Evolutionary conservation across 768 basidiomycete genomes (phyloP).

Genomic region (Hypsizygus marmoreus): DNA sequence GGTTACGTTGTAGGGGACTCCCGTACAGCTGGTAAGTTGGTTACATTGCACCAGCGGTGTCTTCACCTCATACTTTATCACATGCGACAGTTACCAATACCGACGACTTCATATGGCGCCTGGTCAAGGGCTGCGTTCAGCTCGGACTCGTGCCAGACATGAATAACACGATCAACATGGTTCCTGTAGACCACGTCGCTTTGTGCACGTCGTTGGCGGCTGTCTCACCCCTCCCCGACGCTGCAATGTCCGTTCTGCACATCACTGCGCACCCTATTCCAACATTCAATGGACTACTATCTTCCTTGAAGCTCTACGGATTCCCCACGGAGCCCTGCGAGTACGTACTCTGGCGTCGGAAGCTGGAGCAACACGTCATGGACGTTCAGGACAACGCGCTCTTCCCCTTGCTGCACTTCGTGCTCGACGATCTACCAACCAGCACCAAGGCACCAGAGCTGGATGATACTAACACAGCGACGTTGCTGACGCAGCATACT

Average conservation of each 20-base stretch:
- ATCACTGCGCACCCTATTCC: slow-evolving; percentile 84
- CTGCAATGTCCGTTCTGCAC: slow-evolving; percentile 67
- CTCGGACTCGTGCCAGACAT: slow-evolving; percentile 97
- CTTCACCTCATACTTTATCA: neutral
- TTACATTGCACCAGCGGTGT: neutral
- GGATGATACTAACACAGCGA: slow-evolving; percentile 82
- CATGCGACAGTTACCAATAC: slow-evolving; percentile 84
- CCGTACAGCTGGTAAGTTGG: slow-evolving; percentile 69
- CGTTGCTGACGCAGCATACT: slow-evolving; percentile 51
- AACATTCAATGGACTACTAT: slow-evolving; percentile 87
- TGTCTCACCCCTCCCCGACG: slow-evolving; percentile 52
- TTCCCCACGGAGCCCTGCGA: slow-evolving; percentile 79
- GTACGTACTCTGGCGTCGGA: slow-evolving; percentile 89
- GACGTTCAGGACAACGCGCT: slow-evolving; percentile 94
- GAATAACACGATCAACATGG: slow-evolving; percentile 98
- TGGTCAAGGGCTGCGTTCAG: slow-evolving; percentile 98
- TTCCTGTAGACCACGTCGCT: slow-evolving; percentile 96
- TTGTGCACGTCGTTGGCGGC: slow-evolving; percentile 76
- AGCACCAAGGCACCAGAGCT: slow-evolving; percentile 93
- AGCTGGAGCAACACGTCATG: slow-evolving; percentile 94
- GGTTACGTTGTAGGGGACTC: slow-evolving; percentile 98
- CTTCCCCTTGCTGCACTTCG: slow-evolving; percentile 96
- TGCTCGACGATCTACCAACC: slow-evolving; percentile 95
- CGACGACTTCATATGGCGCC: slow-evolving; percentile 97
- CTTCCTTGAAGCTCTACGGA: slow-evolving; percentile 74